Base-by-base conservation (phyloP, 2,329 filamentous ascomycete species). In the Davidsoniella neocaledoniae region DNA sequence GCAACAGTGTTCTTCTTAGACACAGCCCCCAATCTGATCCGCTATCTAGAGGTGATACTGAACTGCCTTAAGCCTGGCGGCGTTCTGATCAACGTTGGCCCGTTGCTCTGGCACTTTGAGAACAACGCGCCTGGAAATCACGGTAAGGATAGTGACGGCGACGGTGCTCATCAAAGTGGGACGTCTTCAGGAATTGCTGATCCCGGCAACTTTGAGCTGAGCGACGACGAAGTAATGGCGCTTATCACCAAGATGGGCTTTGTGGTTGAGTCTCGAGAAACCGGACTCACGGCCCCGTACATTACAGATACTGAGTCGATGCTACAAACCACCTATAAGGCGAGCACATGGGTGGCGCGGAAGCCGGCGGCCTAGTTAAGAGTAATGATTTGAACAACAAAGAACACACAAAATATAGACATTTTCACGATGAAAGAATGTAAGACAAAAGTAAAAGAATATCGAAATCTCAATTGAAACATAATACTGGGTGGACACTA, bases 1-100 rank as follows among this genome's bases (percentile, higher is more conserved):
- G 79, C 85, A 0, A 86, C 83, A 2, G 84, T 94, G 9, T 98
- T 96, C 67, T 98, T 98, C 68, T 81, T 98, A 52, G 93, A 98
- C 62, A 98, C 91, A 1, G 91, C 91, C 2, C 88, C 90, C 1
- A 96, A 98, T 61, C 63, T 95, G 29, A 82, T 96, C 49, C 77
- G 83, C 2, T 98, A 98, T 61, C 76, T 98, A 33, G 80, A 94
- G 60, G 81, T 87, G 1, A 84, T 96, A 49, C 69, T 68, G 40
- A 76, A 83, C 60, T 93, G 88, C 59, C 72, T 98, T 46, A 78
- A 75, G 56, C 70, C 77, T 0, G 83, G 83, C 23, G 91, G 91
- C 0, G 59, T 94, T 3, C 84, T 94, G 69, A 74, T 94, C 60
- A 98, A 98, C 59, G 69, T 94, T 21, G 91, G 91, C 0, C 91